Evolutionary conservation across 2,329 filamentous ascomycete genomes (phyloP).

Genomic region (Helminthosporium solani): DNA sequence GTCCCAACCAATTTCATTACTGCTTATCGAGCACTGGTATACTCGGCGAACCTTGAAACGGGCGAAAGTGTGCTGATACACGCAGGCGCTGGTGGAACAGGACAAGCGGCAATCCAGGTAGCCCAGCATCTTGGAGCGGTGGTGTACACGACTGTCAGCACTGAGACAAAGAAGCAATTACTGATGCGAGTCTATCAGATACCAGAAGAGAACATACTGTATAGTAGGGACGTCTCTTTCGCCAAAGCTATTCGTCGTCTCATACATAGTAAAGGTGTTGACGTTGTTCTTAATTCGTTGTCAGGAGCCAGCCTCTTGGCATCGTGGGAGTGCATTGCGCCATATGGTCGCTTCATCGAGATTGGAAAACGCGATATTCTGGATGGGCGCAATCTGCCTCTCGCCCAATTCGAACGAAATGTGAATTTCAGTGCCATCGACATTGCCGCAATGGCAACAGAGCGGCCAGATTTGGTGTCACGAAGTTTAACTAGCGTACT

Average conservation of each 20-base stretch:
- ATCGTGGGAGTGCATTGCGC: constrained; percentile 29
- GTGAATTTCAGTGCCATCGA: constrained; percentile 2
- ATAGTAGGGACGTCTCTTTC: constrained; percentile 7
- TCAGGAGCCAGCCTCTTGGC: constrained; percentile 17
- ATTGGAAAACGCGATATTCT: constrained; percentile 13
- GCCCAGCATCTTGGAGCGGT: constrained; percentile 9
- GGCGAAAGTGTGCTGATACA: constrained; percentile 33
- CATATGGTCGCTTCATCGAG: constrained; percentile 34
- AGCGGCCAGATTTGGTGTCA: no score
- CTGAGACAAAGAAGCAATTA: constrained; percentile 8
- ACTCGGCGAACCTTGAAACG: constrained; percentile 17
- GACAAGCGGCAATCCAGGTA: constrained; percentile 20
- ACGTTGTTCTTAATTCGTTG: constrained; percentile 36
- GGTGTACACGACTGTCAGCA: constrained; percentile 18
- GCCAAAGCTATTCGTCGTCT: constrained; percentile 7
- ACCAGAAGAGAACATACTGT: constrained; percentile 27
- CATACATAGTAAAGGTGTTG: constrained; percentile 31
- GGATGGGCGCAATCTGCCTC: constrained; percentile 9
- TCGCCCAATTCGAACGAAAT: constrained; percentile 3
- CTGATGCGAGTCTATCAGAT: constrained; percentile 13
- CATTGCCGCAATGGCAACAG: background rate
- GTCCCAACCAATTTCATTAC: background rate
- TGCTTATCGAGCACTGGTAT: constrained; percentile 20
- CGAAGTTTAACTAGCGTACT: no score
- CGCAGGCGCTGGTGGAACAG: constrained; percentile 15